Evolutionary conservation across 176 grass and related monocot genomes (phyloP).

Genomic region (Aegilops umbellulata): DNA sequence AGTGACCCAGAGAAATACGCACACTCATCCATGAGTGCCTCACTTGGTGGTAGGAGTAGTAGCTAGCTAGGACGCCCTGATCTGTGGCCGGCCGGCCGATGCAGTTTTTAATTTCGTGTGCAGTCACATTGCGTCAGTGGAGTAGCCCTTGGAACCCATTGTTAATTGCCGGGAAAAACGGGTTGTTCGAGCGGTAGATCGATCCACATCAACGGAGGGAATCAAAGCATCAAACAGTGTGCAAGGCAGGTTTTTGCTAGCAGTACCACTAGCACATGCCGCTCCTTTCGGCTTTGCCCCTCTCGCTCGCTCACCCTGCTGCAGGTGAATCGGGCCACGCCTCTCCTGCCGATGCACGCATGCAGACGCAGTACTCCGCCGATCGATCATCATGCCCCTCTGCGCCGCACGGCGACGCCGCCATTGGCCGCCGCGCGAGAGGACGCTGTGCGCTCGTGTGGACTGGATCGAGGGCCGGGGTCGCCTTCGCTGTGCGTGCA

Average conservation of each 20-base stretch:
- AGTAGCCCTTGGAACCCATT: slow-evolving; percentile 18
- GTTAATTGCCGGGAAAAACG: slow-evolving; percentile 29
- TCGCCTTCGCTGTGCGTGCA: not conserved
- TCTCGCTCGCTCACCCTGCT: not conserved
- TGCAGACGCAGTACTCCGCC: not conserved
- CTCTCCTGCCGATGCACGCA: not conserved
- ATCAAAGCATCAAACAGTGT: slow-evolving; percentile 54
- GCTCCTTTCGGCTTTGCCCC: slow-evolving; percentile 12
- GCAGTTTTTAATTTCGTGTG: slow-evolving; percentile 26
- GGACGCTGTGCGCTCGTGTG: slow-evolving; percentile 30
- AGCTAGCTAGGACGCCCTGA: not conserved
- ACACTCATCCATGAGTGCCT: not conserved
- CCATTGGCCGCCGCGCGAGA: slow-evolving; percentile 27
- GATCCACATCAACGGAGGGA: not conserved
- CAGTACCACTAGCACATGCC: not conserved
- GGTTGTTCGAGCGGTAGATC: slow-evolving; percentile 11
- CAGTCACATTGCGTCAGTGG: slow-evolving; percentile 35
- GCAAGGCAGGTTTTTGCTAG: not conserved
- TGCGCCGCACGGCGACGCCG: slow-evolving; percentile 31
- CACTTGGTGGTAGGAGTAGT: not conserved
- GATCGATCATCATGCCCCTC: not conserved
- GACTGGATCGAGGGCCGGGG: not conserved
- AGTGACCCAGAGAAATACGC: not conserved
- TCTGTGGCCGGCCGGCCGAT: not conserved
- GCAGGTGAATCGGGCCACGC: slow-evolving; percentile 20